phyloP scores from a whole-genome alignment of 1,284 basidiomycete genomes.

The Pascua guehoae region DNA sequence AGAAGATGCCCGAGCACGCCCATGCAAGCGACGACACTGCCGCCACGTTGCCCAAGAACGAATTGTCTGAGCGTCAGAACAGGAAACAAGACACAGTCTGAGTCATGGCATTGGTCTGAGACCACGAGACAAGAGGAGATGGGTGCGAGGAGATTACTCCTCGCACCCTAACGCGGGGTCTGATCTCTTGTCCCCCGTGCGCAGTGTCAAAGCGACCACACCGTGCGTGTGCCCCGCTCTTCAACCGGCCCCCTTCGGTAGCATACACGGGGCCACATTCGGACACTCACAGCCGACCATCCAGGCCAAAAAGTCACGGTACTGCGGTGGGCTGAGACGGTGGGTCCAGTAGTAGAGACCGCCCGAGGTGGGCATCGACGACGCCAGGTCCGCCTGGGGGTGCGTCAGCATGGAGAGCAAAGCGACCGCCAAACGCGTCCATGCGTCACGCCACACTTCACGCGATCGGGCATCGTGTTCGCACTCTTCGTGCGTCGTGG shows the following conservation, averaged over 20 bases:
- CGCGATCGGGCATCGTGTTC: too few species aligned
- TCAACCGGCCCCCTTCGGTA: too few species aligned
- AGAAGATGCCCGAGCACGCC: slow-evolving; percentile 51
- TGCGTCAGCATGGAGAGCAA: slow-evolving; percentile 1
- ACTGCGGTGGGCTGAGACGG: slow-evolving; percentile 28
- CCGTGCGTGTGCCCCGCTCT: background rate
- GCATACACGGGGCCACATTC: background rate
- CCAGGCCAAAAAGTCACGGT: slow-evolving; percentile 45
- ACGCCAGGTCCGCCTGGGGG: slow-evolving; percentile 22
- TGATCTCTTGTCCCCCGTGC: too few species aligned
- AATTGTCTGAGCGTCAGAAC: slow-evolving; percentile 31
- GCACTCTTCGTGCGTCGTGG: too few species aligned
- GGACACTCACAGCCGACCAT: slow-evolving; percentile 39
- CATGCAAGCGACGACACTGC: slow-evolving; percentile 70
- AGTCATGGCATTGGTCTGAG: background rate
- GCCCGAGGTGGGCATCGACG: slow-evolving; percentile 40
- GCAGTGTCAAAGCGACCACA: background rate
- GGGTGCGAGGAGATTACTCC: too few species aligned
- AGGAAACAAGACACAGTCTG: too few species aligned
- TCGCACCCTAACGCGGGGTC: too few species aligned
- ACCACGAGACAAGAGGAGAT: too few species aligned
- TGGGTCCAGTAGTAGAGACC: slow-evolving; percentile 52
- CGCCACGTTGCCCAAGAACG: slow-evolving; percentile 62
- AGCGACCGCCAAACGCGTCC: background rate
- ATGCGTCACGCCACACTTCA: too few species aligned